Base-by-base conservation (phyloP, 768 basidiomycete genomes). In the Neoboletus brunneissimus region DNA sequence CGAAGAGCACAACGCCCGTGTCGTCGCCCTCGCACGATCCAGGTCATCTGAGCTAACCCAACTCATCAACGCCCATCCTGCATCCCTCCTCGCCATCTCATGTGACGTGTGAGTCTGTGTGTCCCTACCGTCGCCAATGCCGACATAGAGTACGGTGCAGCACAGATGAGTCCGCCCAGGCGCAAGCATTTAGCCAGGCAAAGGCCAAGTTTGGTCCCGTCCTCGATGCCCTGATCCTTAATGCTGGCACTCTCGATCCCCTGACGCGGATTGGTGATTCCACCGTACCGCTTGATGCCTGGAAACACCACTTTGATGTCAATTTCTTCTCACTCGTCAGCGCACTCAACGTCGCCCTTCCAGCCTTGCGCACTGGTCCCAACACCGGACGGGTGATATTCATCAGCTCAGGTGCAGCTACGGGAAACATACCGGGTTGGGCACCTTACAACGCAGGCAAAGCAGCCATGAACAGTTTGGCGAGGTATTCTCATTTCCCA, bases 401-500 rank as follows among this genome's bases (percentile, higher is more conserved):
- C 59, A 79, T 95, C 41, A 93, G 90, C 64, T 94, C 91, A 16
- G 95, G 94, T 12, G 87, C 91, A 11, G 88, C 93, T 10, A 78
- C 81, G 16, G 85, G 86, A 49, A 82, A 79, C 16, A 79, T 71
- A 1, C 70, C 83, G 7, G 87, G 84, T 4, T 96, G 91, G 91
- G 91, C 84, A 1, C 81, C 89, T 0, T 93, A 92, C 70, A 89
- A 82, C 58, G 87, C 94, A 12, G 78, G 81, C 55, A 95, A 98
- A 71, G 93, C 95, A 1, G 93, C 92, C 2, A 79, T 94, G 84
- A 97, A 95, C 70, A 88, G 87, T 22, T 75, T 97, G 42, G 86
- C 84, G 74, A 82, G 89, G 90, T 87, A 29, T 40, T 13, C 25
- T 16, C 31, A 27, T 67, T 65, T 57, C 57, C 59, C 29, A n/a